These are phyloP conservation scores for Gypsophila paniculata DNA, from an alignment of 179 eudicot genomes.

Conservation along the genomic window DNA sequence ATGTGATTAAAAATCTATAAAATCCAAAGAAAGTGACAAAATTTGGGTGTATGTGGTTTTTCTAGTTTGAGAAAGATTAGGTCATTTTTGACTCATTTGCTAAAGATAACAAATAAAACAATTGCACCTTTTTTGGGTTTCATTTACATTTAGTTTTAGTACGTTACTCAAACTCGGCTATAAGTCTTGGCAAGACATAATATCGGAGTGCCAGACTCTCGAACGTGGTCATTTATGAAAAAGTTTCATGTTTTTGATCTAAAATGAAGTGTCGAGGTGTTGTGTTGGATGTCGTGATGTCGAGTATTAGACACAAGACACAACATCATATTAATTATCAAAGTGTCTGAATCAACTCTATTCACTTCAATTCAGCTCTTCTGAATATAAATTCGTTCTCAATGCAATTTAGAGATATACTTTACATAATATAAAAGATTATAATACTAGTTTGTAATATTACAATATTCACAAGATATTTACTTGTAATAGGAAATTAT, in stretches of 20 bases:
- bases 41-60: conserved; percentile 13
- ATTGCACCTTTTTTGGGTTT: background rate
- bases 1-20: background rate
- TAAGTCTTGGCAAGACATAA: too few species aligned
- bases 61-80: conserved; percentile 23
- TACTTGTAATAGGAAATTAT: too few species aligned
- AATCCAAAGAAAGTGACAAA: conserved; percentile 19
- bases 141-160: background rate
- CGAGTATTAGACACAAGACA: background rate
- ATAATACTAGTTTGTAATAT: too few species aligned
- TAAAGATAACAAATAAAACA: conserved; percentile 11
- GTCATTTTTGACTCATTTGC: conserved; percentile 14
- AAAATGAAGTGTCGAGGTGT: background rate
- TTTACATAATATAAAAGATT: too few species aligned
- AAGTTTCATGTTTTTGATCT: background rate
- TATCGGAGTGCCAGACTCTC: too few species aligned
- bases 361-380: too few species aligned
- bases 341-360: background rate
- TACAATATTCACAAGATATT: too few species aligned
- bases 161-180: background rate
- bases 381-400: too few species aligned
- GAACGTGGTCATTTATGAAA: too few species aligned
- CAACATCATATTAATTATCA: too few species aligned
- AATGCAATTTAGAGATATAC: too few species aligned
- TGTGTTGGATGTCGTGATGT: too few species aligned